Evolutionary conservation across 345 rosid species (phyloP).

Genomic region (Isatis tinctoria): DNA sequence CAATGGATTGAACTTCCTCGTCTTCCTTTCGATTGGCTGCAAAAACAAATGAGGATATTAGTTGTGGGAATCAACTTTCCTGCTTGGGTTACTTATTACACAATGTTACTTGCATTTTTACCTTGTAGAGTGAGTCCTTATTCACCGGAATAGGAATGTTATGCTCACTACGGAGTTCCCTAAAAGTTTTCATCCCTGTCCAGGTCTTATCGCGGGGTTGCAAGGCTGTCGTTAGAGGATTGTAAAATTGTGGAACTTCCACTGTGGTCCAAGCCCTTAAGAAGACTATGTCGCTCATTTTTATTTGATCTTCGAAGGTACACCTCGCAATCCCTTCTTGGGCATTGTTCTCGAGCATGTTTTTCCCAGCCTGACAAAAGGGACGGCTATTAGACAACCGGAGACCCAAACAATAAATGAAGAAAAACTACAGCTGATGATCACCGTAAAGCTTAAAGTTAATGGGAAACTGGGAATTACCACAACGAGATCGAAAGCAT

Average conservation of each 20-base stretch:
- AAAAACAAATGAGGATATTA: constrained; percentile 1
- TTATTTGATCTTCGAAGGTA: constrained; percentile 91
- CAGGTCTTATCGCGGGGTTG: constrained; percentile 75
- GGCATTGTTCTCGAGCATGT: constrained; percentile 65
- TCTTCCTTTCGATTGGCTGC: constrained; percentile 77
- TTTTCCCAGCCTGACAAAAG: constrained; percentile 64
- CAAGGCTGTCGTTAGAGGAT: constrained; percentile 84
- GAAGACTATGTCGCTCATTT: constrained; percentile 87
- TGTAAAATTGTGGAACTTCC: constrained; percentile 69
- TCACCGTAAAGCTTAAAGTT: not conserved
- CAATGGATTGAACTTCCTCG: constrained; percentile 69
- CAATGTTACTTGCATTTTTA: constrained; percentile 8
- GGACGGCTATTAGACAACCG: not conserved
- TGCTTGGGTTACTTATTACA: not conserved
- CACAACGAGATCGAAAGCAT: constrained; percentile 13
- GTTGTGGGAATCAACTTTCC: not conserved
- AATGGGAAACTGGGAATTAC: not conserved
- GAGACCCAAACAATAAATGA: not conserved
- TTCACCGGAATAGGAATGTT: constrained; percentile 67
- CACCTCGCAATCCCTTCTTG: constrained; percentile 91
- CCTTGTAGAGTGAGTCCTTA: constrained; percentile 90
- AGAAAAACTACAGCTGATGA: not conserved
- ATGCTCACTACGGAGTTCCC: constrained; percentile 72
- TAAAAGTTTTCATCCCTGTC: constrained; percentile 91
- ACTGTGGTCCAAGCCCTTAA: constrained; percentile 81